phyloP scores from a whole-genome alignment of 116 monocot species.

The Cymodocea nodosa region DNA sequence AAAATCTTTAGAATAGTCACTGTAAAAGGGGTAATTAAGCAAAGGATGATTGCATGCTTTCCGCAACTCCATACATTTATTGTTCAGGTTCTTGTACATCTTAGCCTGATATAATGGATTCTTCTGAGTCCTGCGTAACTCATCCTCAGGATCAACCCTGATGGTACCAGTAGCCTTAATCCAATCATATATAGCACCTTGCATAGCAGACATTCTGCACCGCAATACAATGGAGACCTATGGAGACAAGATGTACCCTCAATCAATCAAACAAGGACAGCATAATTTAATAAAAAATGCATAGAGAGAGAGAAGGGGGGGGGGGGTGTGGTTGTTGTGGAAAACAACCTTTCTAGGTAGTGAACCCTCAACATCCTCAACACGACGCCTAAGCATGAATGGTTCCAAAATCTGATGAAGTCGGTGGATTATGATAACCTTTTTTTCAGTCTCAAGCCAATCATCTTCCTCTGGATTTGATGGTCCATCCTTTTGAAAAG shows the following conservation, averaged over 20 bases:
- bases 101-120: conserved; percentile 78
- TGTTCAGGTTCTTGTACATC: conserved; percentile 84
- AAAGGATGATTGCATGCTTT: conserved; percentile 95
- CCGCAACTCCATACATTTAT: conserved; percentile 96
- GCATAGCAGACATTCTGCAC: conserved; percentile 94
- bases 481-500: conserved; percentile 72
- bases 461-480: conserved; percentile 72
- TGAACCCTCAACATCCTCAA: conserved; percentile 98
- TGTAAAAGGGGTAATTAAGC: conserved; percentile 77
- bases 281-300: not conserved
- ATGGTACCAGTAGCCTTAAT: conserved; percentile 92
- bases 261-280: not conserved
- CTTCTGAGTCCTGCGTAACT: conserved; percentile 45
- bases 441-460: conserved; percentile 97
- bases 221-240: conserved; percentile 79
- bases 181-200: conserved; percentile 94
- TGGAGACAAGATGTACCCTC: conserved; percentile 7
- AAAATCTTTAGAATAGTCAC: conserved; percentile 67
- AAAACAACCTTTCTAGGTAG: conserved; percentile 86
- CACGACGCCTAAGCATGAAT: conserved; percentile 87
- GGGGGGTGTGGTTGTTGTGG: too few relatives aligned
- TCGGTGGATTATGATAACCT: conserved; percentile 89
- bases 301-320: not conserved
- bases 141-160: conserved; percentile 91
- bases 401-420: conserved; percentile 98